These are phyloP conservation scores for Micractinium conductrix DNA, from an alignment of 139 green algal species.

Conservation along the genomic window DNA sequence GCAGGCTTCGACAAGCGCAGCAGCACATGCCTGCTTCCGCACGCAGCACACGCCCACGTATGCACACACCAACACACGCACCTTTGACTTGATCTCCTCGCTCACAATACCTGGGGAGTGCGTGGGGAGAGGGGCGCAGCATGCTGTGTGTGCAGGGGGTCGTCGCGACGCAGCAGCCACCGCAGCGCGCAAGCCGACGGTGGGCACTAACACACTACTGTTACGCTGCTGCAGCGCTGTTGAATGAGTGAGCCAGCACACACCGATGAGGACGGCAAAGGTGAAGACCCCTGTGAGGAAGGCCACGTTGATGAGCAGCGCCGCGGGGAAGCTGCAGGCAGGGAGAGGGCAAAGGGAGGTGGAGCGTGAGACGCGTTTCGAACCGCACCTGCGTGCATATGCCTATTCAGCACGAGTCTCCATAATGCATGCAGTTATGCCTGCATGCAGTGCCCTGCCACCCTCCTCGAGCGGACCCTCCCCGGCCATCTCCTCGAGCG, in stretches of 20 bases:
- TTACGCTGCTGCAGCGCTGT: not conserved
- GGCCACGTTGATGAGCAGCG: not conserved
- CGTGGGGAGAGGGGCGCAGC: not conserved
- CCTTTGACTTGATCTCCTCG: slow-evolving; percentile 43
- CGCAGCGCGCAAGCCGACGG: not conserved
- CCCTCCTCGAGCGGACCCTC: no score
- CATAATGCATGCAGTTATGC: no score
- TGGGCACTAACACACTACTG: not conserved
- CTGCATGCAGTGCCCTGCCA: no score
- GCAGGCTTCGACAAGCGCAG: no score
- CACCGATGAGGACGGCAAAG: slow-evolving; percentile 18
- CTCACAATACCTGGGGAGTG: slow-evolving; percentile 22
- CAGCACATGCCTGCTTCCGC: not conserved
- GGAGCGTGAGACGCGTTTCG: not conserved
- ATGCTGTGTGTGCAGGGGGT: not conserved
- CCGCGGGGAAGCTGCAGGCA: not conserved
- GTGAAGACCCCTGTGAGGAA: slow-evolving; percentile 15
- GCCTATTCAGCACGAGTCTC: no score
- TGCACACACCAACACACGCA: not conserved
- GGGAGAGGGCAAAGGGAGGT: not conserved
- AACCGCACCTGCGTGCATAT: no score
- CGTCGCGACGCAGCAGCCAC: not conserved
- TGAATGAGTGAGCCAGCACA: not conserved
- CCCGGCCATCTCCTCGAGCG: no score
- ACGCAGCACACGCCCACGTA: not conserved